A percentile compares a stretch with the other conserved stretches of the same genome.
phyloP scores from a whole-genome alignment of 192 early-diverging fungal genomes.

The Backusella mclennaniae region DNA sequence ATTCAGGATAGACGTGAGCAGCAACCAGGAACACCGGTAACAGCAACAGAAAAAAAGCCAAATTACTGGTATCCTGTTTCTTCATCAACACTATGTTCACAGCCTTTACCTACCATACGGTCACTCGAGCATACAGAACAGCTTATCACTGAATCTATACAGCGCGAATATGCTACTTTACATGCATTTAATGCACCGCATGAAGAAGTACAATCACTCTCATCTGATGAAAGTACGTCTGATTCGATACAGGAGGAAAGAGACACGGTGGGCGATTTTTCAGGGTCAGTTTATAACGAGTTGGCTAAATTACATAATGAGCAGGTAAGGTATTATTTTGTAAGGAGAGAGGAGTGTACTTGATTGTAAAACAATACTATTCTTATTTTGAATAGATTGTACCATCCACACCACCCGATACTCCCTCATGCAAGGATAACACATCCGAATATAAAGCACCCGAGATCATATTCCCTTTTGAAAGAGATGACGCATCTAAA shows the following conservation, averaged over 20 bases:
- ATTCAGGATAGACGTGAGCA: neutral
- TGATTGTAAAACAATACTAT: neutral
- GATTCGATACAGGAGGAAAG: neutral
- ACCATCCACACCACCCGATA: neutral
- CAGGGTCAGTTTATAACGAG: neutral
- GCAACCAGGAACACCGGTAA: neutral
- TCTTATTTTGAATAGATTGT: neutral
- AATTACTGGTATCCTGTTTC: neutral
- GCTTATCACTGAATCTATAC: neutral
- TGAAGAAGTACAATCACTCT: slow-evolving; percentile 8
- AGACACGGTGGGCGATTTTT: neutral
- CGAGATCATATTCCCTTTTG: neutral
- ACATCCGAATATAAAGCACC: neutral
- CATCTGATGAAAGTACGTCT: neutral
- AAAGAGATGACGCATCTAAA: neutral
- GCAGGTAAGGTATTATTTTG: neutral
- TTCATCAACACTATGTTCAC: neutral
- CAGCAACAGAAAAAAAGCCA: neutral
- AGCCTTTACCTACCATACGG: neutral
- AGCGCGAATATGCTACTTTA: neutral
- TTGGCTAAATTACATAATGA: neutral
- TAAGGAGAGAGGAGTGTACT: neutral
- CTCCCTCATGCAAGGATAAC: neutral
- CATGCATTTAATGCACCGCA: neutral
- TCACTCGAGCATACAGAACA: neutral